Evolutionary conservation across 768 basidiomycete species (phyloP).

Genomic region (Auricularia sp.): DNA sequence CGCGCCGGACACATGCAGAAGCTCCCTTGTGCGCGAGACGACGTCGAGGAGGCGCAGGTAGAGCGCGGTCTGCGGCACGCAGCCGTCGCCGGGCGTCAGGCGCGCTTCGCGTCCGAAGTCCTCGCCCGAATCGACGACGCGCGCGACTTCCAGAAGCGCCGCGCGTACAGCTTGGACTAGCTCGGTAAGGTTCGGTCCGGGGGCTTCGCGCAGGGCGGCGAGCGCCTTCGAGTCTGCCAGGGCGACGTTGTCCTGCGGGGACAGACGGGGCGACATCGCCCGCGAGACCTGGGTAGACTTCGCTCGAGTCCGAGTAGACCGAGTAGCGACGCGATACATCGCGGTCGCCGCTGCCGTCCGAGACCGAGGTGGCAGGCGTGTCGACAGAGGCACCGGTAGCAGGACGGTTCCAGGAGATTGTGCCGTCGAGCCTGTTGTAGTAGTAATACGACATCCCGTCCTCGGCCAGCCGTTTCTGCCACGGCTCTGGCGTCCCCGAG

Average conservation of each 20-base stretch:
- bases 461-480: slow-evolving; percentile 70
- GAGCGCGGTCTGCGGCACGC: slow-evolving; percentile 6
- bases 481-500: slow-evolving; percentile 66
- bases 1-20: slow-evolving; percentile 21
- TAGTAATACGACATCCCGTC: slow-evolving; percentile 78
- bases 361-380: slow-evolving; percentile 17
- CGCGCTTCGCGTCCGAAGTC: background rate
- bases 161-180: background rate
- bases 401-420: slow-evolving; percentile 61
- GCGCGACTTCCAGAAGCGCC: background rate
- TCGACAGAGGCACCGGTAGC: slow-evolving; percentile 17
- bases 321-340: slow-evolving; percentile 19
- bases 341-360: slow-evolving; percentile 16
- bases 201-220: background rate
- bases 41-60: slow-evolving; percentile 13
- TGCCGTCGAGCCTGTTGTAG: slow-evolving; percentile 58
- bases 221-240: slow-evolving; percentile 12
- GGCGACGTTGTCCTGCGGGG: background rate
- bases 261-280: background rate
- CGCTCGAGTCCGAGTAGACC: slow-evolving; percentile 74
- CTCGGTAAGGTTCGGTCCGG: background rate
- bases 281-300: slow-evolving; percentile 37
- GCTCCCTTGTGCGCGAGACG: background rate
- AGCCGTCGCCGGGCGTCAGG: background rate
- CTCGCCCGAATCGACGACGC: background rate